These are phyloP conservation scores for Auricularia auricula-judae DNA, from an alignment of 768 basidiomycete genomes.

Conservation along the genomic window DNA sequence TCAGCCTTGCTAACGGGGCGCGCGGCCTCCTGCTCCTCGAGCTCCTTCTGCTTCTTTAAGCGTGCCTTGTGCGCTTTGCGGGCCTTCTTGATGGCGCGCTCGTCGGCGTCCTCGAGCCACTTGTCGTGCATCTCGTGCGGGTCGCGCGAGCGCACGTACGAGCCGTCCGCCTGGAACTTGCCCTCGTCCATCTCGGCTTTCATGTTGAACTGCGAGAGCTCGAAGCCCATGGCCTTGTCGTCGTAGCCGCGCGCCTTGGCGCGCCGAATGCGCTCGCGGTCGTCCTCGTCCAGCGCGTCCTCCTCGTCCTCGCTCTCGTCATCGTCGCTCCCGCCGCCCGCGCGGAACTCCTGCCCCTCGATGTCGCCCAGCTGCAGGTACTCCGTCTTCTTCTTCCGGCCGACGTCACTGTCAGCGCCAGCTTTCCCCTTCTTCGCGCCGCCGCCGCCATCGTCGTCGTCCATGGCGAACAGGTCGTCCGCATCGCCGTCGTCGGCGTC, in stretches of 20 bases:
- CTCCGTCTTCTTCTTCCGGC: slow-evolving; percentile 45
- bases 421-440: slow-evolving; percentile 7
- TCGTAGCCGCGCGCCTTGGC: slow-evolving; percentile 38
- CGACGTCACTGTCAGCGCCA: slow-evolving; percentile 14
- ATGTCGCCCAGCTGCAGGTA: slow-evolving; percentile 88
- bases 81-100: slow-evolving; percentile 76
- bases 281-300: slow-evolving; percentile 67
- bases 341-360: slow-evolving; percentile 85
- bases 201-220: slow-evolving; percentile 97
- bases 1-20: slow-evolving; percentile 39
- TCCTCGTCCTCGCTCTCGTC: slow-evolving; percentile 35
- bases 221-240: slow-evolving; percentile 71
- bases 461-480: slow-evolving; percentile 69
- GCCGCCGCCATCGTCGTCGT: slow-evolving; percentile 43
- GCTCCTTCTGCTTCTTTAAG: slow-evolving; percentile 58
- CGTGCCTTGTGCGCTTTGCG: slow-evolving; percentile 61
- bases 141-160: slow-evolving; percentile 75
- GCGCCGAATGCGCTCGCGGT: slow-evolving; percentile 41
- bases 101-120: slow-evolving; percentile 88
- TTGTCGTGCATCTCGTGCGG: slow-evolving; percentile 86
- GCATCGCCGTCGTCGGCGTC: slow-evolving; percentile 38
- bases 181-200: slow-evolving; percentile 98
- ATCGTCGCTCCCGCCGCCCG: slow-evolving; percentile 25
- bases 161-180: slow-evolving; percentile 90
- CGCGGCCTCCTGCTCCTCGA: slow-evolving; percentile 46